Evolutionary conservation across 202 grass and related monocot species (phyloP), one percentile per base, ranked within the genome.

Genomic region (Sporobolus alterniflorus): DNA sequence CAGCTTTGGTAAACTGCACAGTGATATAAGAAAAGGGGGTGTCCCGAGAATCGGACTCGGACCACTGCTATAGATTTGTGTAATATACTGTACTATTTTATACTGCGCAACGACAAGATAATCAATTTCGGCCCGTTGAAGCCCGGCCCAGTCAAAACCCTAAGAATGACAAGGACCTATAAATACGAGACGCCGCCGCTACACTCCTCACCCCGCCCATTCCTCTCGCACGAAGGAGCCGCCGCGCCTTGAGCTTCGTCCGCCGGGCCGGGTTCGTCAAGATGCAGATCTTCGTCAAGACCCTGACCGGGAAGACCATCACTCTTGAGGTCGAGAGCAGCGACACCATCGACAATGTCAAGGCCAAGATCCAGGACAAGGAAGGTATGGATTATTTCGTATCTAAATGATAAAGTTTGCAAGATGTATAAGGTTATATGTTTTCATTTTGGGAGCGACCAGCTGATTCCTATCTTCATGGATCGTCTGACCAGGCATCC

Each of bases 211-310:
- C 66, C 78, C 65, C 41, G 51, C 39, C 51, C 18, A 3, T 32
- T 11, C 17, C 6, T 41, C 3, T 48, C 47, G 3, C 25, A 33
- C 64, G 63, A 67, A 79, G 36, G 50, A 2, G 25, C 59, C 26
- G 59, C 57, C 67, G 47, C 34, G 50, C 49, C 24, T 10, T 33
- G 4, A 59, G 25, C 65, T 70, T 70, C 3, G 3, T 56, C 33
- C 24, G 26, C 41, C 18, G 52, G 78, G 78, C 36, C 36, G 26
- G 78, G 22, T 16, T 16, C n/a, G 34, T 6, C 83, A 60, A 85
- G 81, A 97, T 97, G 94, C 94, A 97, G 94, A 93, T 97, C 54
- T 97, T 97, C 69, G 94, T 97, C 36, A 97, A 91, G 88, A 93
- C 91, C 17, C 90, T 93, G 26, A 94, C 94, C 7, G 94, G 94